Evolutionary conservation across 202 grass and related monocot genomes (phyloP), one percentile per base, ranked within the genome.

Genomic region (Elaeis oleifera): DNA sequence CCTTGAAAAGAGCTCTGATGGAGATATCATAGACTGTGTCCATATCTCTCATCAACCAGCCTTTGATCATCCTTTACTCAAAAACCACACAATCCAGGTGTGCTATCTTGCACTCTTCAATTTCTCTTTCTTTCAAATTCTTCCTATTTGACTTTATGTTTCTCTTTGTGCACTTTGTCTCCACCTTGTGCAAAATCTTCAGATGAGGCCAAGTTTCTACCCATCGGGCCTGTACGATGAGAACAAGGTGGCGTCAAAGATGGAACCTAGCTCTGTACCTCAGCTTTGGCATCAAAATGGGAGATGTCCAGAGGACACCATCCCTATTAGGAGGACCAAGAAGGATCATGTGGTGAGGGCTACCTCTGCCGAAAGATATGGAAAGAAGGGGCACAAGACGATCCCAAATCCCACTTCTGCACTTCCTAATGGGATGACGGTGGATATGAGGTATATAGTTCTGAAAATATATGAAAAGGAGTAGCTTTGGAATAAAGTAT

Each of bases 51-150:
- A 27, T 23, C 62, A 65, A 5, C 62, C 62, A 27, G 62, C 62
- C 62, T 65, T 65, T 11, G 62, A 65, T 39, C 62, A 65, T 49
- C 49, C 62, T 51, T 65, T 51, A 15, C 22, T 65, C 49, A 65
- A 65, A 49, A 65, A 65, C 62, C 62, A 65, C 62, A 51, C 48
- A 0, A 65, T 65, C 48, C 62, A 65, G 62, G 62, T 65, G 3
- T 39, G 19, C 5, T 23, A 0, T 16, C 16, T 22, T 50, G 1
- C 20, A 17, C 14, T 6, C 13, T 3, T 28, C 27, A 28, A 21
- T 51, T 18, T 65, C 13, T 65, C 29, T 24, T 24, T 24, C 3
- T 24, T 20, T 20, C 20, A 20, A 36, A 36, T 36, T 36, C 32
- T 36, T 2, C 7, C 7, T 1, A 1, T 36, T 36, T 36, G 5